Evolutionary conservation across 1,284 basidiomycete genomes (phyloP).

Genomic region (Amylostereum chailletii): DNA sequence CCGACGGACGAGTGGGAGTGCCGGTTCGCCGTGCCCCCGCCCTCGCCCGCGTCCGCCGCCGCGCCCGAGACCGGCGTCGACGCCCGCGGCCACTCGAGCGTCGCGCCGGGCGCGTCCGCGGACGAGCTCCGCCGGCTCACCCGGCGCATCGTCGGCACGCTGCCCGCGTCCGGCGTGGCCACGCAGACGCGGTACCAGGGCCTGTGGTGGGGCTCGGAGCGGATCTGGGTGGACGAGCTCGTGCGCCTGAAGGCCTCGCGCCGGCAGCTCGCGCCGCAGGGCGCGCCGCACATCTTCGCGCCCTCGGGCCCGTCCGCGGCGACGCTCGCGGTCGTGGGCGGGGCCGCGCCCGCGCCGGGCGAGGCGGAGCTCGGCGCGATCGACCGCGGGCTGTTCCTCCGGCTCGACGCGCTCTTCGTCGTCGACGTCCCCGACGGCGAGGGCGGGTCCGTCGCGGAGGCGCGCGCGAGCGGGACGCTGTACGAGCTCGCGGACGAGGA

Average conservation of each 20-base stretch:
- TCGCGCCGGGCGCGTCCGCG: conserved; percentile 1
- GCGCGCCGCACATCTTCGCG: conserved; percentile 44
- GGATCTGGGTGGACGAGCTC: conserved; percentile 83
- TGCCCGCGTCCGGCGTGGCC: conserved; percentile 2
- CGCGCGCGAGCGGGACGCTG: conserved; percentile 55
- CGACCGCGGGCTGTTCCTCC: conserved; percentile 59
- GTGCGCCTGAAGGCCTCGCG: conserved; percentile 70
- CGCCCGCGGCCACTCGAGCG: conserved; percentile 13
- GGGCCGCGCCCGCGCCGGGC: conserved; percentile 12
- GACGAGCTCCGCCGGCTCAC: conserved; percentile 6
- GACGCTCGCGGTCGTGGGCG: conserved; percentile 24
- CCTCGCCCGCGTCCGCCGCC: conserved; percentile 15
- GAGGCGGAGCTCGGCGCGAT: conserved; percentile 39
- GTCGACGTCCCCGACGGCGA: conserved; percentile 39
- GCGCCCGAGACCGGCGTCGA: conserved; percentile 14
- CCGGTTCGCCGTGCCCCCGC: conserved; percentile 32
- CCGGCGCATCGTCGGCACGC: conserved; percentile 10
- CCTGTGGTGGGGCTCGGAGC: conserved; percentile 81
- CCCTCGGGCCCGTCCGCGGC: conserved; percentile 48
- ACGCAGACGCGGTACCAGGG: conserved; percentile 63
- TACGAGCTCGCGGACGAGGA: conserved; percentile 68
- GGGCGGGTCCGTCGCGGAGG: conserved; percentile 41
- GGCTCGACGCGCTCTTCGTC: conserved; percentile 50
- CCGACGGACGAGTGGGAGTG: conserved; percentile 66
- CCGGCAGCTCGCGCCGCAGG: conserved; percentile 52